Evolutionary conservation across 345 rosid genomes (phyloP).

Genomic region (Pistacia atlantica): DNA sequence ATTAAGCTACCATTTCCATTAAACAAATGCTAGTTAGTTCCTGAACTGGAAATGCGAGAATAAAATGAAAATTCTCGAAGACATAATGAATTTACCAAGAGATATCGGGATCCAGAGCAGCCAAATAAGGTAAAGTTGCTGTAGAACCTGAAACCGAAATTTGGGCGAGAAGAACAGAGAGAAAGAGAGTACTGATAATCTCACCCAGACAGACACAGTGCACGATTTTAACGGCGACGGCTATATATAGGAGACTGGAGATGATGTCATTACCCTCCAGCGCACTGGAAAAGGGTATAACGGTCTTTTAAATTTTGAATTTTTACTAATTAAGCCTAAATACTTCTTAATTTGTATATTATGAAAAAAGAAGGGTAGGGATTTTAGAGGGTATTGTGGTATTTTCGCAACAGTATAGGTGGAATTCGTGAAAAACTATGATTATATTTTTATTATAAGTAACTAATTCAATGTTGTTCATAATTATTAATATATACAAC

Average conservation of each 20-base stretch:
- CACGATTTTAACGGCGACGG: slow-evolving; percentile 13
- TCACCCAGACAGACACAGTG: not conserved
- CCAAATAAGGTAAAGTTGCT: slow-evolving; percentile 4
- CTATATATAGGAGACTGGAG: not conserved
- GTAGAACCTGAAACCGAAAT: slow-evolving; percentile 20
- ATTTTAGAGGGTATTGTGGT: too few species aligned
- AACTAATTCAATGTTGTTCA: not conserved
- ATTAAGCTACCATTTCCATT: slow-evolving; percentile 7
- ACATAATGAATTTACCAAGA: slow-evolving; percentile 19
- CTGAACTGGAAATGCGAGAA: slow-evolving; percentile 3
- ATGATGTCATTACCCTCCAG: slow-evolving; percentile 2
- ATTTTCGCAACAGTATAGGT: too few species aligned
- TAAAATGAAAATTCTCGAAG: not conserved
- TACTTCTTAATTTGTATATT: not conserved
- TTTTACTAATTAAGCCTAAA: not conserved
- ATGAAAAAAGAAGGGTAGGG: too few species aligned
- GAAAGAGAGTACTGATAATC: slow-evolving; percentile 2
- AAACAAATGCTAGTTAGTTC: not conserved
- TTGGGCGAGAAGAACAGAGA: slow-evolving; percentile 3
- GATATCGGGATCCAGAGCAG: slow-evolving; percentile 28
- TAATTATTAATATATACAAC: not conserved
- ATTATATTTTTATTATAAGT: not conserved
- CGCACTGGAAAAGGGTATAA: not conserved
- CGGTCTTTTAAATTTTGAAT: not conserved
- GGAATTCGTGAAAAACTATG: too few species aligned